Conservation (phyloP, 2,329 filamentous ascomycete species). For the Hortaea sp. region DNA sequence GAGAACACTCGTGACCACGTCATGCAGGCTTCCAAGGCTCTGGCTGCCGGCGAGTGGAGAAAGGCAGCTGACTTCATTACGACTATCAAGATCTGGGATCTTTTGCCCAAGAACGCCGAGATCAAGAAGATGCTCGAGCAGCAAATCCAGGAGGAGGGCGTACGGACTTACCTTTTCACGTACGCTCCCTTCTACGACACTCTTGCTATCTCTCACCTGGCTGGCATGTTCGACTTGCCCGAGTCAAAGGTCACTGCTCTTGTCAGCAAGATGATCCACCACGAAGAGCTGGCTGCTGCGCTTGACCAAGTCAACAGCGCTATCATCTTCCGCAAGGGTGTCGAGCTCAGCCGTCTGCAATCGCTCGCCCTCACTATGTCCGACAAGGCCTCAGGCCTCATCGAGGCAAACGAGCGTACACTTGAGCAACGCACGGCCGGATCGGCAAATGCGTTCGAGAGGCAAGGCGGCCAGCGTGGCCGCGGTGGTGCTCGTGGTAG, state of each 20-base stretch:
- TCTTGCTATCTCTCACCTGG: constrained; percentile 72
- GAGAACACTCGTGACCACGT: constrained; percentile 99
- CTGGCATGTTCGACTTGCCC: constrained; percentile 90
- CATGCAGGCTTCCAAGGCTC: constrained; percentile 96
- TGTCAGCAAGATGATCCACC: constrained; percentile 98
- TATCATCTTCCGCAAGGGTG: constrained; percentile 98
- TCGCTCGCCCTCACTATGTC: constrained; percentile 86
- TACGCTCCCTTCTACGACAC: constrained; percentile 99
- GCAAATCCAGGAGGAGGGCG: constrained; percentile 97
- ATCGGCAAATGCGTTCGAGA: constrained; percentile 88
- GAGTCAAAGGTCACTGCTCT: constrained; percentile 86
- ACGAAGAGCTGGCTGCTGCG: constrained; percentile 92
- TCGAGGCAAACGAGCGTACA: constrained; percentile 95
- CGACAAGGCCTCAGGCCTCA: constrained; percentile 91
- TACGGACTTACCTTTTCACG: constrained; percentile 97
- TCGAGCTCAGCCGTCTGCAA: constrained; percentile 92
- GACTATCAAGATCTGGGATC: constrained; percentile 98
- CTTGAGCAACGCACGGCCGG: constrained; percentile 95
- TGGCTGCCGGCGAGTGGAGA: constrained; percentile 97
- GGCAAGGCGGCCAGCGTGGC: constrained; percentile 70
- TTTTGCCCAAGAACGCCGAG: constrained; percentile 83
- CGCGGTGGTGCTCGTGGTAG: constrained; percentile 53
- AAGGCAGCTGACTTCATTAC: constrained; percentile 88
- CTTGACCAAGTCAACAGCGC: constrained; percentile 96
- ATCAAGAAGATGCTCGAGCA: constrained; percentile 96